phyloP scores from a whole-genome alignment of 768 basidiomycete genomes.

The Auriculariales sp. region DNA sequence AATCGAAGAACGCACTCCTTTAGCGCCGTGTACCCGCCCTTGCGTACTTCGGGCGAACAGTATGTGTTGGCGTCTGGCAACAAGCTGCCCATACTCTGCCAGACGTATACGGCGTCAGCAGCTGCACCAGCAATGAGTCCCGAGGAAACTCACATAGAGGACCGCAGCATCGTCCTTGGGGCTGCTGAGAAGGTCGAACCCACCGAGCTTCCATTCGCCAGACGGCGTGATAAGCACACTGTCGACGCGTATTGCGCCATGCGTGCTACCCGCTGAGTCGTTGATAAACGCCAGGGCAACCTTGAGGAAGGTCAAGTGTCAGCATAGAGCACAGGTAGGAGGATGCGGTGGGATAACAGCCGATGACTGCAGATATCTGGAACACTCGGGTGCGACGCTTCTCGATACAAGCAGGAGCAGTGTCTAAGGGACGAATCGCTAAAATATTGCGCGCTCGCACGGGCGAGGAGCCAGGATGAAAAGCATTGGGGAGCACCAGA shows the following conservation, averaged over 20 bases:
- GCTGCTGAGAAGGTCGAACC: slow-evolving; percentile 81
- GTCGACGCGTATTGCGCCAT: slow-evolving; percentile 60
- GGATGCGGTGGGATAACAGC: too few relatives aligned
- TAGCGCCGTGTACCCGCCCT: slow-evolving; percentile 65
- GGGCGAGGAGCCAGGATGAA: too few relatives aligned
- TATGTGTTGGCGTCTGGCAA: slow-evolving; percentile 45
- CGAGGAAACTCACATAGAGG: slow-evolving; percentile 51
- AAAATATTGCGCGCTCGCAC: too few relatives aligned
- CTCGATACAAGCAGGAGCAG: too few relatives aligned
- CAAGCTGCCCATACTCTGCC: slow-evolving; percentile 51
- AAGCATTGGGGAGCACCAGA: too few relatives aligned
- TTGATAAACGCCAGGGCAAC: slow-evolving; percentile 86
- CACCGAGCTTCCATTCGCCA: slow-evolving; percentile 94
- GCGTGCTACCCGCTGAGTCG: slow-evolving; percentile 64
- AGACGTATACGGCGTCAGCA: background rate
- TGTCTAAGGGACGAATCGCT: too few relatives aligned
- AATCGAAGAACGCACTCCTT: slow-evolving; percentile 50
- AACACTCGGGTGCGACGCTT: too few relatives aligned
- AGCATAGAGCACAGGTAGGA: slow-evolving; percentile 3
- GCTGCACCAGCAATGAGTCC: slow-evolving; percentile 5
- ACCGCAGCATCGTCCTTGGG: slow-evolving; percentile 65
- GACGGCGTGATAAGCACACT: slow-evolving; percentile 84
- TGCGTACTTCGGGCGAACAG: slow-evolving; percentile 79
- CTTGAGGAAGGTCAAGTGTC: slow-evolving; percentile 21
- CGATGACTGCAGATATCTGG: too few relatives aligned